phyloP scores from a whole-genome alignment of 108 stramenopile genomes.

The Nitzschia inconspicua region DNA sequence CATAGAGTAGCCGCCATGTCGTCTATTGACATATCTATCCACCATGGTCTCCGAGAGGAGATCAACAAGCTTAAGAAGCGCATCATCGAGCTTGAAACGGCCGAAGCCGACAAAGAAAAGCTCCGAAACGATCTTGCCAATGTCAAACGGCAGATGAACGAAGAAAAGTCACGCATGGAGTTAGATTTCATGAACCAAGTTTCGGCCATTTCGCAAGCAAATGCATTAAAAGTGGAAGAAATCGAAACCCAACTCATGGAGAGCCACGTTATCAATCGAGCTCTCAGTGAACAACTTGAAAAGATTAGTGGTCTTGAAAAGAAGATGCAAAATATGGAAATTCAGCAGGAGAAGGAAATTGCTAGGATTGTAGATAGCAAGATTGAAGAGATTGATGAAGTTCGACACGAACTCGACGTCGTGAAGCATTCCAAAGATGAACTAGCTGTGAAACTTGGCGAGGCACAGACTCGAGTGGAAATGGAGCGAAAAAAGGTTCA shows the following conservation, averaged over 20 bases:
- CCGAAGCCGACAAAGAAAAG: slow-evolving; percentile 27
- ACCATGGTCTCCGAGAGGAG: slow-evolving; percentile 19
- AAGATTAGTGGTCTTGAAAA: not conserved
- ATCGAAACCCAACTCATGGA: slow-evolving; percentile 15
- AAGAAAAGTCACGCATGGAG: slow-evolving; percentile 27
- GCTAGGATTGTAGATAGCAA: not conserved
- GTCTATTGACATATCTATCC: not conserved
- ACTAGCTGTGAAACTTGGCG: slow-evolving; percentile 1
- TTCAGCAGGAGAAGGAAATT: slow-evolving; percentile 10
- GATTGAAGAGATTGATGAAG: slow-evolving; percentile 2
- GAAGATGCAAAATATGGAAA: slow-evolving; percentile 6
- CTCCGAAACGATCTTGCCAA: slow-evolving; percentile 29
- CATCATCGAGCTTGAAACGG: slow-evolving; percentile 23
- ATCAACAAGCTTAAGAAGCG: slow-evolving; percentile 12
- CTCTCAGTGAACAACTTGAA: slow-evolving; percentile 8
- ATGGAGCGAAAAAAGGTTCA: slow-evolving; percentile 6
- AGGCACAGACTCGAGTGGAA: not conserved
- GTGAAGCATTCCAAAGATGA: slow-evolving; percentile 2
- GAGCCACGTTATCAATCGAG: slow-evolving; percentile 16
- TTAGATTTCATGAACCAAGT: slow-evolving; percentile 44
- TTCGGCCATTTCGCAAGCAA: slow-evolving; percentile 21
- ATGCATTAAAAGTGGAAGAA: slow-evolving; percentile 19
- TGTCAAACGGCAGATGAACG: slow-evolving; percentile 8
- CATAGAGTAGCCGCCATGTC: too few relatives aligned
- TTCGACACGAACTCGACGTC: not conserved